A percentile compares a stretch with the other conserved stretches of the same genome.
Evolutionary conservation across 2,329 filamentous ascomycete genomes (phyloP).

Genomic region (Fusarium sp.): DNA sequence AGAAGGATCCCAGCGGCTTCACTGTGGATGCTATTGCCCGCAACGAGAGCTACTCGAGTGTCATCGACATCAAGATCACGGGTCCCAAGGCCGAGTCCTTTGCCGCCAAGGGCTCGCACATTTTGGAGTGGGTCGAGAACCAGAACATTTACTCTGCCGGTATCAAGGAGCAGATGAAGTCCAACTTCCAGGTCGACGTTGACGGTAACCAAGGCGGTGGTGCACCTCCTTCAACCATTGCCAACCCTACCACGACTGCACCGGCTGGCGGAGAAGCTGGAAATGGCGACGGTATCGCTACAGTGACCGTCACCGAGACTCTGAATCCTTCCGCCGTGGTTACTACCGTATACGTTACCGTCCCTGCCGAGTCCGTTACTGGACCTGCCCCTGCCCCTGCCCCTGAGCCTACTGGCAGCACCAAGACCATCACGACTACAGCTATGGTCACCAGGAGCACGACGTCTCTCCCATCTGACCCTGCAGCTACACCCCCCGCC

Average conservation of each 20-base stretch:
- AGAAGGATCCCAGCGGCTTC: slow-evolving; percentile 51
- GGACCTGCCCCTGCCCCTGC: slow-evolving; percentile 17
- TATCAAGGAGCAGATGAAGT: slow-evolving; percentile 56
- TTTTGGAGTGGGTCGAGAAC: slow-evolving; percentile 47
- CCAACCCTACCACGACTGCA: slow-evolving; percentile 18
- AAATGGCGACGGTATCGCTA: slow-evolving; percentile 29
- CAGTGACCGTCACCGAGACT: slow-evolving; percentile 51
- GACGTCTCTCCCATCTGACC: slow-evolving; percentile 11
- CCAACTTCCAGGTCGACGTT: slow-evolving; percentile 57
- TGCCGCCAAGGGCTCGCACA: slow-evolving; percentile 35
- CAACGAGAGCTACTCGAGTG: slow-evolving; percentile 55
- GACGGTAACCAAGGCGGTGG: slow-evolving; percentile 35
- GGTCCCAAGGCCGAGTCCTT: slow-evolving; percentile 38
- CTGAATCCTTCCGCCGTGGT: slow-evolving; percentile 52
- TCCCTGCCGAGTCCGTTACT: slow-evolving; percentile 42
- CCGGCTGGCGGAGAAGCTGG: slow-evolving; percentile 27
- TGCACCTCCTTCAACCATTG: slow-evolving; percentile 31
- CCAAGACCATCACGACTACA: slow-evolving; percentile 38
- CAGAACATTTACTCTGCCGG: slow-evolving; percentile 56
- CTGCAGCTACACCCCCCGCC: slow-evolving; percentile 17
- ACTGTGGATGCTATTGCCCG: slow-evolving; percentile 47
- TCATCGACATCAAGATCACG: slow-evolving; percentile 53
- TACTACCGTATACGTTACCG: slow-evolving; percentile 50
- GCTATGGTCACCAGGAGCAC: slow-evolving; percentile 31
- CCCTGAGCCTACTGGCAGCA: slow-evolving; percentile 24